Evolutionary conservation across 2,329 filamentous ascomycete species (phyloP), one percentile per base, ranked within the genome.

Genomic region (Gnomoniopsis sp.): DNA sequence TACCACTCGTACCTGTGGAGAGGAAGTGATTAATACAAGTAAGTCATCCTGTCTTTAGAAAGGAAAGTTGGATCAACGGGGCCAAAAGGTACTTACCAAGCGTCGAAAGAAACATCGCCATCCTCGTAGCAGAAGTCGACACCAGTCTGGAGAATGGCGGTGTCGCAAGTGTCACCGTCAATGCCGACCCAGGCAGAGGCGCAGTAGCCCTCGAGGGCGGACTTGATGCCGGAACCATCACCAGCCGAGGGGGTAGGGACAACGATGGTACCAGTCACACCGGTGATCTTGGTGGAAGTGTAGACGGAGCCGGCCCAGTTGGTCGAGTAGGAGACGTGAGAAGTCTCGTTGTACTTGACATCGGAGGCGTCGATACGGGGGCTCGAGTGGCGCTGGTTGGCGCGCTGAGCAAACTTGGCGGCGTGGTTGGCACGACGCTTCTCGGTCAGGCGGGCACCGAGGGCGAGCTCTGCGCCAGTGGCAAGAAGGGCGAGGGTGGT

Each of bases 111-210:
- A 3, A 77, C 74, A 0, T 66, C 61, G 21, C 68, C 69, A n/a
- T 73, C 70, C n/a, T 75, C 65, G 46, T 79, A 70, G 53, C 77
- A 78, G 67, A 83, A 83, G 68, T 85, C 82, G 38, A 86, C 70
- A 34, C 83, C 83, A 1, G 81, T 80, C 67, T 85, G 82, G 6
- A 86, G 71, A 55, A 85, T 84, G 8, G 81, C 79, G 2, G 71
- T 73, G 19, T 67, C 67, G 68, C 81, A 85, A 6, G 80, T 83
- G 64, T 85, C 80, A 14, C 84, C 84, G 60, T 86, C 84, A 57
- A 87, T 86, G 23, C 83, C 83, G 10, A 86, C 82, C 83, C 82
- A 86, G 12, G 80, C 81, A 2, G 79, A 78, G 22, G 77, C 79
- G 49, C 53, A 55, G 53, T 55, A 55, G 26, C 66, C 68, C 17